Conservation (phyloP, 345 rosid genomes). For the Cardamine occulta region DNA sequence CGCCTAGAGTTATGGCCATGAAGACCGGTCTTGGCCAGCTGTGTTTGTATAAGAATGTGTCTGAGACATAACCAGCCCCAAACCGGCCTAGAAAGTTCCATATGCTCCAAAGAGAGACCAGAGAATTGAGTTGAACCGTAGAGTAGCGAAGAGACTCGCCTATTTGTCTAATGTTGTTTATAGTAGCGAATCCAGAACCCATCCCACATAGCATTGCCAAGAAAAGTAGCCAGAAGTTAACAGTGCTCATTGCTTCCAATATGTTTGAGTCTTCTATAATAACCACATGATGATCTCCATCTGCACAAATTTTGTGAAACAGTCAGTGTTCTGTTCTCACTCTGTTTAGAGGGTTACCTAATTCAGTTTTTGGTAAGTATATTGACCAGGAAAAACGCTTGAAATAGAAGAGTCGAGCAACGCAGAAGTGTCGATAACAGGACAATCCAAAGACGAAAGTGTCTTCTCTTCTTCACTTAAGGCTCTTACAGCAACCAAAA, state of each 20-base stretch:
- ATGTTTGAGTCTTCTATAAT: conserved; percentile 53
- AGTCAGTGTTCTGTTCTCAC: conserved; percentile 20
- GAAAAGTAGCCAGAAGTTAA: conserved; percentile 79
- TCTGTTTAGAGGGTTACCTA: background rate
- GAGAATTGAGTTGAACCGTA: conserved; percentile 57
- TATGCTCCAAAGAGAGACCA: conserved; percentile 79
- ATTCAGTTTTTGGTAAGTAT: background rate
- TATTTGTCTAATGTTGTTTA: conserved; percentile 83
- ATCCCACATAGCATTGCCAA: conserved; percentile 76
- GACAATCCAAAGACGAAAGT: conserved; percentile 20
- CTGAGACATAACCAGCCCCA: conserved; percentile 79
- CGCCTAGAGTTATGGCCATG: conserved; percentile 65
- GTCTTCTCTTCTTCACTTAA: conserved; percentile 46
- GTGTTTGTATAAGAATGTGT: conserved; percentile 57
- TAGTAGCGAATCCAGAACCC: conserved; percentile 79
- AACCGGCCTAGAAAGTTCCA: conserved; percentile 96
- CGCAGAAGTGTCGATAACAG: conserved; percentile 23
- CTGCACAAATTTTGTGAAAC: conserved; percentile 16
- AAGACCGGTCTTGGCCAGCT: conserved; percentile 78
- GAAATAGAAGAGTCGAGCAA: conserved; percentile 29
- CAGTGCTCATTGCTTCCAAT: conserved; percentile 56
- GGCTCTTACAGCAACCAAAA: conserved; percentile 64
- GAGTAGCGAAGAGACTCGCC: conserved; percentile 89
- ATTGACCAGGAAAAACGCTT: conserved; percentile 9
- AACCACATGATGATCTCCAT: conserved; percentile 30